Percentiles rank a stretch among this genome's conserved stretches.
Evolutionary conservation across 768 basidiomycete genomes (phyloP).

Genomic region (Xerocomus potaroensis): DNA sequence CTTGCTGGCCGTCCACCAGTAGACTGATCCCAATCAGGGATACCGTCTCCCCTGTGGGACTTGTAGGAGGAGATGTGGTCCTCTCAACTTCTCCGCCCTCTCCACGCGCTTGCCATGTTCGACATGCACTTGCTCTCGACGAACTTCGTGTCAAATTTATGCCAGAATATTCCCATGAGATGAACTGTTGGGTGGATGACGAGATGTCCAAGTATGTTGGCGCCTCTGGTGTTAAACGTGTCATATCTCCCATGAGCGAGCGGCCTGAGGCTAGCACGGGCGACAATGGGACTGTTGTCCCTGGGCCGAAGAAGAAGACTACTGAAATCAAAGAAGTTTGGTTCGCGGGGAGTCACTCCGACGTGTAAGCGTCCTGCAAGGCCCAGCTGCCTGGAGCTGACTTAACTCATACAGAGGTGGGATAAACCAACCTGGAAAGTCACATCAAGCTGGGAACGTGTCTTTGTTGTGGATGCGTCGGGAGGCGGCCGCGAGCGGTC

Average conservation of each 20-base stretch:
- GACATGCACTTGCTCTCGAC: slow-evolving; percentile 46
- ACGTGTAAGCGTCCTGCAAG: too few relatives aligned
- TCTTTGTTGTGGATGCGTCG: slow-evolving; percentile 35
- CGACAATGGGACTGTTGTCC: slow-evolving; percentile 19
- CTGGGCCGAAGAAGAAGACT: too few relatives aligned
- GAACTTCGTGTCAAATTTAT: slow-evolving; percentile 46
- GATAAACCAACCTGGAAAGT: too few relatives aligned
- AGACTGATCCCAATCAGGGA: too few relatives aligned
- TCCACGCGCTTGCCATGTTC: slow-evolving; percentile 39
- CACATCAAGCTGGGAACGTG: too few relatives aligned
- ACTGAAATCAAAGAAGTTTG: slow-evolving; percentile 42
- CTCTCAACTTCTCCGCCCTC: slow-evolving; percentile 30
- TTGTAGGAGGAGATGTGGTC: slow-evolving; percentile 27
- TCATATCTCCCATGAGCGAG: too few relatives aligned
- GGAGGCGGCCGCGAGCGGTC: slow-evolving; percentile 26
- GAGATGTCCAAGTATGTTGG: slow-evolving; percentile 13
- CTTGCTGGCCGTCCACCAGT: too few relatives aligned
- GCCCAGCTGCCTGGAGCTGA: too few relatives aligned
- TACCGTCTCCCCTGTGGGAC: slow-evolving; percentile 44
- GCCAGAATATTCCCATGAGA: slow-evolving; percentile 44
- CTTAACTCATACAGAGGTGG: too few relatives aligned
- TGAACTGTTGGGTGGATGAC: too few relatives aligned
- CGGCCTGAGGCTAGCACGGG: too few relatives aligned
- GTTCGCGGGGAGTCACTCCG: slow-evolving; percentile 40
- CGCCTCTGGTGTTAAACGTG: too few relatives aligned